These are phyloP conservation scores for Solanum dulcamara DNA, from an alignment of 257 asterid species.

Conservation along the genomic window DNA sequence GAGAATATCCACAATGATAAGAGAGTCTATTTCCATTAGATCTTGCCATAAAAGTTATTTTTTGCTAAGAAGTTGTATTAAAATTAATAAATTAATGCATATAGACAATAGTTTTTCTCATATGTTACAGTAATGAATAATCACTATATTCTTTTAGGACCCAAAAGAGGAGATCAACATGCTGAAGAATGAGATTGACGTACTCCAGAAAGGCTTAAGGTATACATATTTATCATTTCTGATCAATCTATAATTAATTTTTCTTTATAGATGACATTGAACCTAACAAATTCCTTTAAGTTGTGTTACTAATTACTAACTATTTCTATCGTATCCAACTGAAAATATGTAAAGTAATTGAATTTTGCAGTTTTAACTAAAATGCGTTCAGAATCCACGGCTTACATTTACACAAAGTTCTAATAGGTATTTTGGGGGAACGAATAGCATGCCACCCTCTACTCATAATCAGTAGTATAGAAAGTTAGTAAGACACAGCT, in stretches of 20 bases:
- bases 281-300: background rate
- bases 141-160: slow-evolving; percentile 22
- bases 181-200: slow-evolving; percentile 79
- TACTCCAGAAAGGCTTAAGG: slow-evolving; percentile 79
- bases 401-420: background rate
- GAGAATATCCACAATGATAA: too few species aligned
- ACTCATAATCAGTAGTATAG: background rate
- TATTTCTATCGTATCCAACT: background rate
- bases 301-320: background rate
- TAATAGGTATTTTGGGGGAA: background rate
- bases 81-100: background rate
- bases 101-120: background rate
- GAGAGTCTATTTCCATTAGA: too few species aligned
- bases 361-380: background rate
- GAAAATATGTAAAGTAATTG: background rate
- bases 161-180: slow-evolving; percentile 58
- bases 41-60: background rate
- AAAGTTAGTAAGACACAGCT: too few species aligned
- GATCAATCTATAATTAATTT: background rate
- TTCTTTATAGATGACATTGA: background rate
- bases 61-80: background rate
- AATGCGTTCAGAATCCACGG: background rate
- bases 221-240: slow-evolving; percentile 1
- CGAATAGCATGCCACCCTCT: background rate
- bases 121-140: background rate